A percentile compares a stretch with the other conserved stretches of the same genome.
phyloP scores from a whole-genome alignment of 2,329 filamentous ascomycete genomes.

The Fusarium sp. region DNA sequence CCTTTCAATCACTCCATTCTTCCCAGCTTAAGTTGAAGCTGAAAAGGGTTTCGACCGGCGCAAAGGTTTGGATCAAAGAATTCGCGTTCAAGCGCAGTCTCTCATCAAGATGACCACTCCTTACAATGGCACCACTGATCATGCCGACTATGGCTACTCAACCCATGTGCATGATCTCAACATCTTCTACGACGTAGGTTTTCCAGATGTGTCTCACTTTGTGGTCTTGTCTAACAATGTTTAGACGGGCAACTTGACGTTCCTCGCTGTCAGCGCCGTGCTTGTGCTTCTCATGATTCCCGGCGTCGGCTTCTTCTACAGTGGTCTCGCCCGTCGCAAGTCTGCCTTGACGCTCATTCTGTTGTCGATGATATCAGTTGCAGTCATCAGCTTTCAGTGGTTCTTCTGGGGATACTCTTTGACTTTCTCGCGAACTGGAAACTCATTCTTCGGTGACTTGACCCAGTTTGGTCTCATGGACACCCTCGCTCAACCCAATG shows the following conservation, averaged over 20 bases:
- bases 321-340: constrained; percentile 86
- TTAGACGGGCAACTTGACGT: constrained; percentile 82
- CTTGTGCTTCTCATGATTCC: constrained; percentile 93
- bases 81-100: constrained; percentile 14
- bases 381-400: constrained; percentile 87
- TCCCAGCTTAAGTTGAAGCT: constrained; percentile 20
- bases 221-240: neutral
- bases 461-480: constrained; percentile 83
- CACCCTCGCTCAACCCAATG: constrained; percentile 79
- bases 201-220: neutral
- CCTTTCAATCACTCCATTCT: constrained; percentile 18
- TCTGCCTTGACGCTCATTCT: constrained; percentile 87
- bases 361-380: constrained; percentile 82
- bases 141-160: constrained; percentile 61
- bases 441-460: constrained; percentile 80
- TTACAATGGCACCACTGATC: constrained; percentile 61
- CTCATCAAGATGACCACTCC: constrained; percentile 43
- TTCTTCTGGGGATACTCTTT: constrained; percentile 96
- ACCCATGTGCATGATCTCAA: constrained; percentile 74
- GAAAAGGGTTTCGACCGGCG: constrained; percentile 3
- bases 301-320: constrained; percentile 95
- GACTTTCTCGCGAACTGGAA: constrained; percentile 82
- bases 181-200: constrained; percentile 78
- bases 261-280: constrained; percentile 78
- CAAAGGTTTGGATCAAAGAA: constrained; percentile 11